Conservation (phyloP, 1,139 yeast genomes). For the Yamadazyma spencermartinsiae region DNA sequence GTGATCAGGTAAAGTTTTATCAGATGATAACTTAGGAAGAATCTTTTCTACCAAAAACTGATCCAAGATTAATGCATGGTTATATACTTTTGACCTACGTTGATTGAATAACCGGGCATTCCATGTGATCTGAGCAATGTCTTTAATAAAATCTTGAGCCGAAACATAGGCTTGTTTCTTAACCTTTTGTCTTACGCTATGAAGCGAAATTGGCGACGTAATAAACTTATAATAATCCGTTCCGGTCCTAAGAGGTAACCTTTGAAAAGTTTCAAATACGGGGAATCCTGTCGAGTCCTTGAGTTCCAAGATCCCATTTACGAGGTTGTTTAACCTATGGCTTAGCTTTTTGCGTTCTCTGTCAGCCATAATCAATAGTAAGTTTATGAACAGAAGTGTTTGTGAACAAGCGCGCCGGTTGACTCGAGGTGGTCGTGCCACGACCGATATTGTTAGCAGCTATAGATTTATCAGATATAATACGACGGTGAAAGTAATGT, state of each 20-base stretch:
- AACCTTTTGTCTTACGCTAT: conserved; percentile 42
- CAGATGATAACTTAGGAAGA: conserved; percentile 53
- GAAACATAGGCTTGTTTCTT: conserved; percentile 49
- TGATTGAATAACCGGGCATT: conserved; percentile 85
- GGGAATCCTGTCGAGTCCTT: conserved; percentile 44
- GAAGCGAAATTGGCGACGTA: conserved; percentile 44
- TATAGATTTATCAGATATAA: too few relatives aligned
- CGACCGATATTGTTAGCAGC: too few relatives aligned
- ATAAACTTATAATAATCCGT: conserved; percentile 49
- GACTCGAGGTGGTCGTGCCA: too few relatives aligned
- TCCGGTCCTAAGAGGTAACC: conserved; percentile 53
- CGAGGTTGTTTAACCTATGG: conserved; percentile 37
- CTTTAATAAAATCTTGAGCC: conserved; percentile 71
- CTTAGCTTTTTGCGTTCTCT: conserved; percentile 44
- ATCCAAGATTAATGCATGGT: conserved; percentile 73
- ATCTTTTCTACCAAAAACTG: conserved; percentile 53
- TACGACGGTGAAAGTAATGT: too few relatives aligned
- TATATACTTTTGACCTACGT: conserved; percentile 64
- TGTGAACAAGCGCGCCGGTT: too few relatives aligned
- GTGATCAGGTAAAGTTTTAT: conserved; percentile 41
- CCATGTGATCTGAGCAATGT: conserved; percentile 83
- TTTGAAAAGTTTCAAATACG: conserved; percentile 50
- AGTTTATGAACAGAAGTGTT: too few relatives aligned
- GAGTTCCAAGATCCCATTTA: conserved; percentile 45
- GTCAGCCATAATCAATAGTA: conserved; percentile 22